Evolutionary conservation across 2,329 filamentous ascomycete genomes (phyloP).

Genomic region (Diaporthe eres): DNA sequence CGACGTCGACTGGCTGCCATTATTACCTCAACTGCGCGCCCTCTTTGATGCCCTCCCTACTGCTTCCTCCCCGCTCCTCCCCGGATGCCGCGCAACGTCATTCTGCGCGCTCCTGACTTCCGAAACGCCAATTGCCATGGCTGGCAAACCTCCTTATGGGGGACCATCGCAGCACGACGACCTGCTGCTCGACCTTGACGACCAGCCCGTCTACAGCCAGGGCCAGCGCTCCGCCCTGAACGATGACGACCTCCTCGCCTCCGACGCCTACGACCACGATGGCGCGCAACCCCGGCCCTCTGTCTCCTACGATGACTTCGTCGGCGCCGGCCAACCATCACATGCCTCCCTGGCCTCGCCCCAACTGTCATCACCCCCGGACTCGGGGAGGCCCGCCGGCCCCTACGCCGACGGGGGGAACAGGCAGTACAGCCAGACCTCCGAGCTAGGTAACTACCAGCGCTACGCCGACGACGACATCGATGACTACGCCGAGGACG

Average conservation of each 20-base stretch:
- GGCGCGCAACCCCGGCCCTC: slow-evolving; percentile 80
- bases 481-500: slow-evolving; percentile 85
- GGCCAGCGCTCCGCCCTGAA: slow-evolving; percentile 84
- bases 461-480: slow-evolving; percentile 86
- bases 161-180: slow-evolving; percentile 67
- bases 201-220: slow-evolving; percentile 79
- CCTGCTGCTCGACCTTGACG: slow-evolving; percentile 81
- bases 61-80: slow-evolving; percentile 28
- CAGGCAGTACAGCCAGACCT: slow-evolving; percentile 79
- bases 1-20: background rate
- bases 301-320: slow-evolving; percentile 94
- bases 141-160: slow-evolving; percentile 70
- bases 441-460: slow-evolving; percentile 88
- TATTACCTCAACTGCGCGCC: slow-evolving; percentile 17
- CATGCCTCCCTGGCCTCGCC: slow-evolving; percentile 54
- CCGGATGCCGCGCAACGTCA: slow-evolving; percentile 42
- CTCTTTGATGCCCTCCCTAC: slow-evolving; percentile 27
- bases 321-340: slow-evolving; percentile 71
- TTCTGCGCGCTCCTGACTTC: slow-evolving; percentile 36
- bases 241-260: slow-evolving; percentile 84
- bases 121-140: slow-evolving; percentile 58
- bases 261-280: slow-evolving; percentile 80
- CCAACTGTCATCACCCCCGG: slow-evolving; percentile 54
- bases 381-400: slow-evolving; percentile 49
- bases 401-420: slow-evolving; percentile 57